Evolutionary conservation across 176 grass and related monocot genomes (phyloP), one percentile per base, ranked within the genome.

Genomic region (Aegilops bicornis): DNA sequence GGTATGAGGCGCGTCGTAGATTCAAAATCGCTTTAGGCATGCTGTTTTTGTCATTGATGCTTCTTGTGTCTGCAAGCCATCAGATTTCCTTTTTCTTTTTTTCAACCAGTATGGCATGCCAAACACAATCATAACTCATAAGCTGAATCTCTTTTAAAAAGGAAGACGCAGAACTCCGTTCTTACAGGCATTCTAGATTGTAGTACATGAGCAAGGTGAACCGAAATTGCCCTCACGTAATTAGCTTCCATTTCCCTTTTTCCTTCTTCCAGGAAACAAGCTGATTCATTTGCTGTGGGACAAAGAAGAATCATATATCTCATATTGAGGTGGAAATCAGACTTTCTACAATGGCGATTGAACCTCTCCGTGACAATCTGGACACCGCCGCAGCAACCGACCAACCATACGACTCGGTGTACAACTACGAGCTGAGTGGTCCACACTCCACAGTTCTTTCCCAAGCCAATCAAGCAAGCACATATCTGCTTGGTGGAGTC

Each of bases 261-360:
- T 59, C 15, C 47, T 1, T 16, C 4, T 64, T 78, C 5, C 65
- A 65, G 75, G 35, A 24, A 76, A 27, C 23, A 25, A 73, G 75
- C 36, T 73, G 81, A 15, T 82, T 50, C 15, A 19, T 58, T 59
- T 5, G 2, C 11, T 58, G 58, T 40, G 22, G 2, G 42, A 27
- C n/a, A 75, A 30, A 54, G 59, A 59, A 77, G 15, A 79, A 59
- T 16, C 31, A 23, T 67, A 45, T 56, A 32, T 56, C 10, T 56
- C 1, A 22, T 20, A 22, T 82, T 69, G 74, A 42, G 33, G 77
- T 85, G 35, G 76, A 30, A 66, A 19, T 8, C 3, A n/a, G 67
- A n/a, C 10, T 10, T 9, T n/a, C 73, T 2, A 65, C 69, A 11
- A 89, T 89, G 82, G 42, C 6, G 68, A 68, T 56, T 42, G 82